Evolutionary conservation across 1,139 yeast species (phyloP).

Genomic region (Candida sp.): DNA sequence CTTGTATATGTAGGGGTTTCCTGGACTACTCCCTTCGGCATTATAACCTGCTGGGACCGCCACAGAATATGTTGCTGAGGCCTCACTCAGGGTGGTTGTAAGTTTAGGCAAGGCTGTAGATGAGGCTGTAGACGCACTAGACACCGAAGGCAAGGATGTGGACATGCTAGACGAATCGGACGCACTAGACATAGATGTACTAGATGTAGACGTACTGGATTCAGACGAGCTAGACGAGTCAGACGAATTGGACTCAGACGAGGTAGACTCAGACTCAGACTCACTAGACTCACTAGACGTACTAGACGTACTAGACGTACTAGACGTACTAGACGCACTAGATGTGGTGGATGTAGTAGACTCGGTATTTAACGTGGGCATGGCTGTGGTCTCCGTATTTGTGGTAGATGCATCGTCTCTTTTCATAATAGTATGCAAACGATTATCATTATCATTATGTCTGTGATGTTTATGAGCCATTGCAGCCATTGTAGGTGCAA

Average conservation of each 20-base stretch:
- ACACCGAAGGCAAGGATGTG: background rate
- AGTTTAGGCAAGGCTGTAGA: constrained; percentile 1
- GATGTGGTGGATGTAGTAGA: no score
- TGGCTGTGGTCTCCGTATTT: background rate
- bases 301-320: no score
- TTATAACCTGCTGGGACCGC: constrained; percentile 3
- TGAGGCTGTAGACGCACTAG: constrained; percentile 1
- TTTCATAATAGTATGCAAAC: background rate
- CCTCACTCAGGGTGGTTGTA: constrained; percentile 3
- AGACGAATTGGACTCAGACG: no score
- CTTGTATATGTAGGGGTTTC: constrained; percentile 32
- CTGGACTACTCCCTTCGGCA: constrained; percentile 5
- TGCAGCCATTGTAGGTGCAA: background rate
- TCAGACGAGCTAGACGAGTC: no score
- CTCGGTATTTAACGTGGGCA: background rate
- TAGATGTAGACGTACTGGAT: no score
- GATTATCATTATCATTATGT: background rate
- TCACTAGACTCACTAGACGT: no score
- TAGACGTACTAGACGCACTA: no score
- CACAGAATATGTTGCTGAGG: constrained; percentile 8
- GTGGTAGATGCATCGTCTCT: background rate
- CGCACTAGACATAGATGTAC: no score
- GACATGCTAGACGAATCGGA: background rate
- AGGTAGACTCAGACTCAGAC: no score
- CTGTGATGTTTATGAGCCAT: background rate